A percentile compares a stretch with the other conserved stretches of the same genome.
These are phyloP conservation scores for Mycena sanguinolenta DNA, from an alignment of 768 basidiomycete species.

Conservation along the genomic window DNA sequence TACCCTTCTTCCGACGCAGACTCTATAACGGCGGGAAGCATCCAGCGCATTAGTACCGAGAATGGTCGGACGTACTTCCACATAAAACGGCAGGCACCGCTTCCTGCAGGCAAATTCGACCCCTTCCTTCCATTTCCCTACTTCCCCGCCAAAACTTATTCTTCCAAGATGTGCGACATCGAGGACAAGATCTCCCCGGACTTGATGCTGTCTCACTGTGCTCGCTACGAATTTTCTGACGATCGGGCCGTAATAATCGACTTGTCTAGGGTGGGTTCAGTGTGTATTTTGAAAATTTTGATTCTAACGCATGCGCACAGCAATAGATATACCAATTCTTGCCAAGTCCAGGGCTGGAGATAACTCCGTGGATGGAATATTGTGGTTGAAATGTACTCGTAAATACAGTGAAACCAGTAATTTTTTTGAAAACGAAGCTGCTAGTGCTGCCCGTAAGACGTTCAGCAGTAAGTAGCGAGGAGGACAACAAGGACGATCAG, in stretches of 20 bases:
- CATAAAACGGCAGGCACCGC: slow-evolving; percentile 25
- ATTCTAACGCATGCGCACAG: no score
- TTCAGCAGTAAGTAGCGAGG: no score
- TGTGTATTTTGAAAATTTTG: no score
- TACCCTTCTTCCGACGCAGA: slow-evolving; percentile 31
- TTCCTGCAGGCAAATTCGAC: slow-evolving; percentile 20
- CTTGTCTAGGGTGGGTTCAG: no score
- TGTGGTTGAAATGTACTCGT: no score
- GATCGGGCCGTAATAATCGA: slow-evolving; percentile 28
- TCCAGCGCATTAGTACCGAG: slow-evolving; percentile 24
- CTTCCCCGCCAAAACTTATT: slow-evolving; percentile 33
- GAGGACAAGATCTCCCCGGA: slow-evolving; percentile 20
- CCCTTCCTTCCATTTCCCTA: slow-evolving; percentile 33
- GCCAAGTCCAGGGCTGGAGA: no score
- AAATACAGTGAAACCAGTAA: no score
- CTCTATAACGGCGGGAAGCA: slow-evolving; percentile 30
- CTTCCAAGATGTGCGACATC: slow-evolving; percentile 27
- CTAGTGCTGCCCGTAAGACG: no score
- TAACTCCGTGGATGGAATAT: no score
- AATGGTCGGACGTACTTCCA: slow-evolving; percentile 14
- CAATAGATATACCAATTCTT: no score
- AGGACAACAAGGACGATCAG: no score
- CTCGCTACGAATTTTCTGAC: slow-evolving; percentile 32
- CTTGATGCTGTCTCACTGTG: slow-evolving; percentile 26
- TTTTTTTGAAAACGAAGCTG: no score